Conservation (phyloP, 768 basidiomycete species). For the Sporobolomyces roseus region DNA sequence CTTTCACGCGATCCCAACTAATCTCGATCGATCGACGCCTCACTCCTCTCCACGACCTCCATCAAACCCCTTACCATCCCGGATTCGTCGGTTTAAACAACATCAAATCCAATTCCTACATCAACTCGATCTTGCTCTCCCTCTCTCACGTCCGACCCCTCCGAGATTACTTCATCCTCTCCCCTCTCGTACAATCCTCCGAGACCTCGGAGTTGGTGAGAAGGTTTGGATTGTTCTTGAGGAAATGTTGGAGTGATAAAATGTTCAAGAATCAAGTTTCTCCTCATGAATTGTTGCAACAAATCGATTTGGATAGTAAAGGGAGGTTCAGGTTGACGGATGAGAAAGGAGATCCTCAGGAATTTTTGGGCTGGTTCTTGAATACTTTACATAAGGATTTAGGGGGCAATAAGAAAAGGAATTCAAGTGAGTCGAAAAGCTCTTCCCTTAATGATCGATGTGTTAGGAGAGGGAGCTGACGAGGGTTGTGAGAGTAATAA, state of each 20-base stretch:
- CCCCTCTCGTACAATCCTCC: slow-evolving; percentile 50
- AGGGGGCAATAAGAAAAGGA: slow-evolving; percentile 86
- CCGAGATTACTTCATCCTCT: slow-evolving; percentile 77
- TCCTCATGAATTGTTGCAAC: slow-evolving; percentile 98
- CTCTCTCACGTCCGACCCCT: slow-evolving; percentile 85
- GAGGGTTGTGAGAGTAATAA: slow-evolving; percentile 45
- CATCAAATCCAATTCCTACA: slow-evolving; percentile 93
- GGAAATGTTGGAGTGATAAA: slow-evolving; percentile 93
- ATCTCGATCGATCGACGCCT: slow-evolving; percentile 54
- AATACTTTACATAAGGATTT: slow-evolving; percentile 88
- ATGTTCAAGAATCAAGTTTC: slow-evolving; percentile 97
- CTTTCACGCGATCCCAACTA: slow-evolving; percentile 65
- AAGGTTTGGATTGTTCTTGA: slow-evolving; percentile 78
- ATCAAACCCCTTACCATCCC: slow-evolving; percentile 73
- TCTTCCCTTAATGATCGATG: not conserved
- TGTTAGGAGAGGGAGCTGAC: not conserved
- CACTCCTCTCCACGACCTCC: slow-evolving; percentile 72
- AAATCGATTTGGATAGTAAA: slow-evolving; percentile 63
- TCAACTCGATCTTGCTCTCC: slow-evolving; percentile 94
- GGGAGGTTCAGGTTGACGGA: slow-evolving; percentile 50
- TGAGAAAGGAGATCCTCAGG: slow-evolving; percentile 75
- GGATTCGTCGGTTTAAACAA: slow-evolving; percentile 97
- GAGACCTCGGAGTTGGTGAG: slow-evolving; percentile 66
- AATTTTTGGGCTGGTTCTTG: slow-evolving; percentile 91
- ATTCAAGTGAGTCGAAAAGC: slow-evolving; percentile 75